Percentiles rank a stretch among this genome's conserved stretches.
Conservation (phyloP, 257 asterid species). For the Cordia subcordata region DNA sequence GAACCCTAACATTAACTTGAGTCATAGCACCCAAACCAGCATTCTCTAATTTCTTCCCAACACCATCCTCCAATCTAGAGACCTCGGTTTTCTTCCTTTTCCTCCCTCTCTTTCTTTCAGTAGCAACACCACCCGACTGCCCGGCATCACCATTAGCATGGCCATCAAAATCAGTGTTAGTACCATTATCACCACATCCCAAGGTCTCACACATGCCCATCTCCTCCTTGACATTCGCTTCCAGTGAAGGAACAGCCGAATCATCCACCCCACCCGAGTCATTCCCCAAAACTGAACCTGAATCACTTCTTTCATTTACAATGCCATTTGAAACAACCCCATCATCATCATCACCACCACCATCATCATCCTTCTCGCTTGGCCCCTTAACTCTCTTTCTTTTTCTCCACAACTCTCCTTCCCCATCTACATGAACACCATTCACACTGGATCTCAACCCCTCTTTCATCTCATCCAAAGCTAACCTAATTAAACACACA, state of each 20-base stretch:
- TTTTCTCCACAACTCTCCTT: background rate
- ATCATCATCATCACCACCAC: background rate
- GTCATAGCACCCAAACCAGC: slow-evolving; percentile 25
- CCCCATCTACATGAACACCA: slow-evolving; percentile 2
- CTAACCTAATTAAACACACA: slow-evolving; percentile 1
- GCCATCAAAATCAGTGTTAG: slow-evolving; percentile 4
- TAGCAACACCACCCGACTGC: background rate
- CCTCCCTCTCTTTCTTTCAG: slow-evolving; percentile 21
- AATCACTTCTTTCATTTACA: background rate
- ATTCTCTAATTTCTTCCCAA: slow-evolving; percentile 10
- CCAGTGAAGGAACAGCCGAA: background rate
- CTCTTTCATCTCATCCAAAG: slow-evolving; percentile 21
- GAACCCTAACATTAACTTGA: slow-evolving; percentile 44
- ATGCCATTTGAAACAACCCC: too few species aligned
- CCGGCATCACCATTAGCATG: background rate
- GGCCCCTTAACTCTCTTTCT: slow-evolving; percentile 5
- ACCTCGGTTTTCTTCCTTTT: slow-evolving; percentile 22
- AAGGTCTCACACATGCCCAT: background rate
- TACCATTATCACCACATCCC: slow-evolving; percentile 1
- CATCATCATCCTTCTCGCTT: background rate
- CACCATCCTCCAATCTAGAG: slow-evolving; percentile 1
- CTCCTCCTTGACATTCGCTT: slow-evolving; percentile 6
- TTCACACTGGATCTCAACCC: slow-evolving; percentile 21
- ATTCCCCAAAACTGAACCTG: background rate
- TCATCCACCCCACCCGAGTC: slow-evolving; percentile 1